phyloP scores from a whole-genome alignment of 768 basidiomycete genomes.

The Amanita rubescens region DNA sequence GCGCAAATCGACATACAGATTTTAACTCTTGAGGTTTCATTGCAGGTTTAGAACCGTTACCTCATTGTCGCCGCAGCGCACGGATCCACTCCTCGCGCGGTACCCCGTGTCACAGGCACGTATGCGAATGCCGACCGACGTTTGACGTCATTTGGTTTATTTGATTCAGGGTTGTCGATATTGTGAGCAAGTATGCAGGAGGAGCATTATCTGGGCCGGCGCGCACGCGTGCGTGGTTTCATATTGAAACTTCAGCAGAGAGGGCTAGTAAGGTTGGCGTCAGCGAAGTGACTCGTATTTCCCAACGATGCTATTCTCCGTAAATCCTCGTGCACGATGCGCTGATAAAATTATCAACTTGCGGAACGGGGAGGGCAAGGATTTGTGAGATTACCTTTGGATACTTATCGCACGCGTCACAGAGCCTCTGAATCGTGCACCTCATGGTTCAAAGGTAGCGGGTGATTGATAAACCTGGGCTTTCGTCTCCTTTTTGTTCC shows the following conservation, averaged over 20 bases:
- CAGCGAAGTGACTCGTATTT: background rate
- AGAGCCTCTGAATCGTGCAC: too few species aligned
- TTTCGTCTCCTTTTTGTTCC: too few species aligned
- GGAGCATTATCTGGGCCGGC: constrained; percentile 84
- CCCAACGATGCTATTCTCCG: too few species aligned
- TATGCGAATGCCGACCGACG: constrained; percentile 60
- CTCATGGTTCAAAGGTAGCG: too few species aligned
- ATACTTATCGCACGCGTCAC: too few species aligned
- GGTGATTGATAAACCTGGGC: too few species aligned
- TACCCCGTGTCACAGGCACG: constrained; percentile 35
- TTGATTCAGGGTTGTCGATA: constrained; percentile 88
- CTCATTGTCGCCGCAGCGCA: constrained; percentile 27
- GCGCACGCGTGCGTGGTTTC: constrained; percentile 64
- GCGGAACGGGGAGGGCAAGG: too few species aligned
- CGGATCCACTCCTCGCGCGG: background rate
- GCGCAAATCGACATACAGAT: constrained; percentile 85
- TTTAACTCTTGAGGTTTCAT: constrained; percentile 76
- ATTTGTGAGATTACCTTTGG: too few species aligned
- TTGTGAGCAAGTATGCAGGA: constrained; percentile 81
- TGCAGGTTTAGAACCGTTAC: constrained; percentile 51
- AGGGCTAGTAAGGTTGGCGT: constrained; percentile 46
- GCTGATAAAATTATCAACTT: too few species aligned
- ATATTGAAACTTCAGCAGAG: constrained; percentile 74
- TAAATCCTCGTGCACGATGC: too few species aligned
- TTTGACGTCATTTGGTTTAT: constrained; percentile 78